phyloP scores from a whole-genome alignment of 129 eudicot species.

The Tagetes erecta region DNA sequence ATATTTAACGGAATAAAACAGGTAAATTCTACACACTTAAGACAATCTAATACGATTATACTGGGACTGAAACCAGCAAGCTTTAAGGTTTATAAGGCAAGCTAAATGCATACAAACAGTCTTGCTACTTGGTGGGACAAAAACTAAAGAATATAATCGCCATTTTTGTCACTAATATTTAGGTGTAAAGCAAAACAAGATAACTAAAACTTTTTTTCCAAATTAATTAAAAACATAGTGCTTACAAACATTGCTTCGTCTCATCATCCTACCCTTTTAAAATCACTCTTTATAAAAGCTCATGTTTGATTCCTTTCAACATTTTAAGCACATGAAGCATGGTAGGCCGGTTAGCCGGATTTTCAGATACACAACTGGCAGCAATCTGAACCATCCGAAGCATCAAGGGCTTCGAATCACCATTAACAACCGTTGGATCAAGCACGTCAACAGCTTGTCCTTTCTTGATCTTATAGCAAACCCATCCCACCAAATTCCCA shows the following conservation, averaged over 20 bases:
- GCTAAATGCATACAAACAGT: no score
- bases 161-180: neutral
- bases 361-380: slow-evolving; percentile 59
- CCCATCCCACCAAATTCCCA: slow-evolving; percentile 91
- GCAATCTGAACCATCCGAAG: slow-evolving; percentile 68
- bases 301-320: slow-evolving; percentile 58
- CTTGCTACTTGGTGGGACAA: no score
- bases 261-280: neutral
- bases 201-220: neutral
- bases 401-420: slow-evolving; percentile 62
- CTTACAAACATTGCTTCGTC: neutral
- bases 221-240: neutral
- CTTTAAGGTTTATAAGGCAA: no score
- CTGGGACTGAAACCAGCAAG: no score
- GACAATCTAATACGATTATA: no score
- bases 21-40: no score
- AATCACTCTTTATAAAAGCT: slow-evolving; percentile 21
- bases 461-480: slow-evolving; percentile 59
- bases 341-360: slow-evolving; percentile 69
- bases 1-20: no score
- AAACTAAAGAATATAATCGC: neutral
- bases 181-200: neutral
- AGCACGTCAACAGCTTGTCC: slow-evolving; percentile 65
- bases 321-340: slow-evolving; percentile 68
- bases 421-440: slow-evolving; percentile 55